Evolutionary conservation across 768 basidiomycete species (phyloP).

Genomic region (Rhodotorula toruloides): DNA sequence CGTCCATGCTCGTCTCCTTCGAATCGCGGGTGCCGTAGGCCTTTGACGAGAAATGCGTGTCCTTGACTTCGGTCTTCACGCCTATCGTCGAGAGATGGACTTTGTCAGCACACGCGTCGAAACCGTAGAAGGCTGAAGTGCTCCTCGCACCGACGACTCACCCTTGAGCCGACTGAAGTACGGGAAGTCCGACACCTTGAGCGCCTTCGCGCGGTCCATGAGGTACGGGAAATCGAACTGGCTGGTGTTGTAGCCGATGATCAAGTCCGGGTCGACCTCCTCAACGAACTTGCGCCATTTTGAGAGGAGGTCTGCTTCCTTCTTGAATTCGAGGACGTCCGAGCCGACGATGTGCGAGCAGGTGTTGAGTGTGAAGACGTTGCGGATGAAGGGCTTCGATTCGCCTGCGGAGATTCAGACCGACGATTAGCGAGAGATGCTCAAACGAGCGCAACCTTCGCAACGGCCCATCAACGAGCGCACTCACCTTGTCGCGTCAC

Average conservation of each 20-base stretch:
- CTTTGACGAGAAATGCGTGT: conserved; percentile 95
- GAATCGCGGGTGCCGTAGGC: conserved; percentile 96
- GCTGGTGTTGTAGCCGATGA: conserved; percentile 93
- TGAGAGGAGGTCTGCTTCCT: conserved; percentile 67
- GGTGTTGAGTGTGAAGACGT: conserved; percentile 89
- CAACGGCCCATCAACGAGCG: background rate
- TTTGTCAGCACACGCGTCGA: background rate
- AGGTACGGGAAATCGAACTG: conserved; percentile 96
- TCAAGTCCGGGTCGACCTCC: conserved; percentile 85
- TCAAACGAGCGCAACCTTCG: conserved; percentile 1
- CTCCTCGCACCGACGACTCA: conserved; percentile 46
- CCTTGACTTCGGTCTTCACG: conserved; percentile 71
- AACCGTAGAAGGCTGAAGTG: background rate
- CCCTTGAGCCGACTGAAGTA: conserved; percentile 71
- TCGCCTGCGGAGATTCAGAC: conserved; percentile 80
- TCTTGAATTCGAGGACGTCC: conserved; percentile 76
- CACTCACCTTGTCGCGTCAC: conserved; percentile 87
- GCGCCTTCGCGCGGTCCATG: conserved; percentile 78
- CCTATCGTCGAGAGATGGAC: conserved; percentile 51
- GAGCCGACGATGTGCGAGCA: conserved; percentile 97
- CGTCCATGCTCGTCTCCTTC: conserved; percentile 84
- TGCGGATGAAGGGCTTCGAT: conserved; percentile 85
- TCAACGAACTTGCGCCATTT: conserved; percentile 87
- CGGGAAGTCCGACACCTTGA: conserved; percentile 66
- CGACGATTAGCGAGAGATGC: background rate